phyloP scores from a whole-genome alignment of 345 rosid species.

The Salix purpurea region DNA sequence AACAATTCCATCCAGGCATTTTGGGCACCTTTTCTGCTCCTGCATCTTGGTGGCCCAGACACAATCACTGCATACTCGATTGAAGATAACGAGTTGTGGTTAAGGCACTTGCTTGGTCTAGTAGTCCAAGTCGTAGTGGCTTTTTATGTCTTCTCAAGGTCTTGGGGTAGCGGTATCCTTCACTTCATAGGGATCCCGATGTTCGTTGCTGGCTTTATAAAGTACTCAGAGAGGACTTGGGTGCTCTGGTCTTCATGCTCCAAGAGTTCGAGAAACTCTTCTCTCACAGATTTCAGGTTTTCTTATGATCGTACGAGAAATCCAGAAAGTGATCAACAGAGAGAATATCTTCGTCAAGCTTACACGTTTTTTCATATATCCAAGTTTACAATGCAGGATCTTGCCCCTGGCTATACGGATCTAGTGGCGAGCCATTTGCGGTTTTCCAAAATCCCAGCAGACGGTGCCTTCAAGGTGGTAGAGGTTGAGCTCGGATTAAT shows the following conservation, averaged over 20 bases:
- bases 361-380: background rate
- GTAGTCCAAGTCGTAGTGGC: too few relatives aligned
- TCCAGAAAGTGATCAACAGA: background rate
- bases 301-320: accelerated
- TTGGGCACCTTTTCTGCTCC: too few relatives aligned
- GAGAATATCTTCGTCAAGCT: background rate
- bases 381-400: background rate
- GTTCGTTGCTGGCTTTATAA: background rate
- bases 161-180: too few relatives aligned
- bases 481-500: conserved; percentile 42
- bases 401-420: too few relatives aligned
- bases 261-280: background rate
- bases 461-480: conserved; percentile 29
- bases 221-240: background rate
- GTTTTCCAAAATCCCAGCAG: background rate
- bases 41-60: too few relatives aligned
- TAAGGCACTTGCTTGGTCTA: too few relatives aligned
- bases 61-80: too few relatives aligned
- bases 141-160: too few relatives aligned
- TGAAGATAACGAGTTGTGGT: too few relatives aligned
- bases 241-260: background rate
- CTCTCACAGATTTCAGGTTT: background rate
- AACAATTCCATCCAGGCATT: too few relatives aligned
- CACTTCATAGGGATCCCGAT: too few relatives aligned
- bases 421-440: accelerated